Conservation (phyloP, 73 alveolate genomes). For the Tetrahymena elliotti region DNA sequence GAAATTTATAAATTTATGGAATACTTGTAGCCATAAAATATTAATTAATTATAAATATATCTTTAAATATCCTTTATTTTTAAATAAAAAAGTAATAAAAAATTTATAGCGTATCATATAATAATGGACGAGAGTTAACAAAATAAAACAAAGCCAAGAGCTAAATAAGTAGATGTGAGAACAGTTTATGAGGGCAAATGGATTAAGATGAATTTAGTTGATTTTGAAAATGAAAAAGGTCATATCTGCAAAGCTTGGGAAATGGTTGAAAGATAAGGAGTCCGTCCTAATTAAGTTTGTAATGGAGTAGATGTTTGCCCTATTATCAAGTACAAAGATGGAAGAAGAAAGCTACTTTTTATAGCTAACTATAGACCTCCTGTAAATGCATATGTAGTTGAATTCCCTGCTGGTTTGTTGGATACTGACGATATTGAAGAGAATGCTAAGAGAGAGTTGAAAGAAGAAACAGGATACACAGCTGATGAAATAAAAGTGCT, state of each 20-base stretch:
- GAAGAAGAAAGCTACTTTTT: not conserved
- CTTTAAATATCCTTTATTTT: too few species aligned
- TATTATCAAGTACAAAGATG: not conserved
- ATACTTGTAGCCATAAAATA: too few species aligned
- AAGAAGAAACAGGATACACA: constrained; percentile 41
- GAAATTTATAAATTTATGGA: too few species aligned
- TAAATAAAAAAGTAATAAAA: too few species aligned
- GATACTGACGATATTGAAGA: constrained; percentile 4
- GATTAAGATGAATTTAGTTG: not conserved
- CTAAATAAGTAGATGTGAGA: not conserved
- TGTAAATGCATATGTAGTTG: not conserved
- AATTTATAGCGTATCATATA: not conserved
- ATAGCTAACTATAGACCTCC: constrained; percentile 34
- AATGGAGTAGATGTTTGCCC: not conserved
- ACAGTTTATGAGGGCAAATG: not conserved
- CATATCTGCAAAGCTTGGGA: not conserved
- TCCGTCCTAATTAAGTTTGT: not conserved
- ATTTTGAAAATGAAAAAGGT: not conserved
- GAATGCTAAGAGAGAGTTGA: constrained; percentile 33
- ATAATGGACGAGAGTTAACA: not conserved
- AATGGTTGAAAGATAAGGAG: not conserved
- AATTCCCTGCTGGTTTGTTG: constrained; percentile 37
- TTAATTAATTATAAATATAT: too few species aligned
- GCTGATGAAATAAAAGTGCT: not conserved
- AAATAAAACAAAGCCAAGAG: not conserved